Evolutionary conservation across 495 filamentous ascomycete species (phyloP), one percentile per base, ranked within the genome.

Genomic region (Lophiotrema nucula): DNA sequence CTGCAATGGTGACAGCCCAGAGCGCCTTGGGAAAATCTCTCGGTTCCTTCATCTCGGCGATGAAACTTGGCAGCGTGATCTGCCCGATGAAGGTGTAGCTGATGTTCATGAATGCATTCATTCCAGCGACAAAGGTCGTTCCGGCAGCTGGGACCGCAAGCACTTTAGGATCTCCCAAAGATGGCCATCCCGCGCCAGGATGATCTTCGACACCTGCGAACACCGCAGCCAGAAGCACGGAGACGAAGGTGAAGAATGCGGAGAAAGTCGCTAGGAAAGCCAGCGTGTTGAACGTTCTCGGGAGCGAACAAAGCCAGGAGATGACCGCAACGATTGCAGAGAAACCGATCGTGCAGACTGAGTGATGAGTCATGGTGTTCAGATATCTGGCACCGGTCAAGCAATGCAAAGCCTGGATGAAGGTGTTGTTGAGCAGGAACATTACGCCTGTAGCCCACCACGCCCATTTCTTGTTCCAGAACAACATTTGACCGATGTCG

Each of bases 81-180:
- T 95, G 90, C 3, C 90, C 90, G 60, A 95, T 93, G 72, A 95
- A 93, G 5, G 90, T 95, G 71, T 93, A 95, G 71, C 81, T 83
- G 67, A 95, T 95, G 70, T 95, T 95, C 61, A 95, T 73, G 73
- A 93, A 93, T 1, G 89, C 90, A 45, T 81, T 89, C 73, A 92
- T 80, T 6, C 86, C 90, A 4, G 76, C 74, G 15, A 95, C 87
- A 54, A 90, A 93, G 0, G 86, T 86, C 0, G 88, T 92, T n/a
- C 82, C 80, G 2, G 74, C 70, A n/a, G 81, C 69, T 0, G 90
- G 88, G 35, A 90, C 64, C 2, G 81, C 81, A 1, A 81, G 80
- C 21, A 90, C 81, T 11, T 79, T 76, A 1, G 87, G 86, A 1
- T 78, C 70, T 5, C 88, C 88, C 8, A 68, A 71, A 3, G 65